Evolutionary conservation across 805 yeast species (phyloP), one percentile per base, ranked within the genome.

Genomic region (Blastobotrys parvus): DNA sequence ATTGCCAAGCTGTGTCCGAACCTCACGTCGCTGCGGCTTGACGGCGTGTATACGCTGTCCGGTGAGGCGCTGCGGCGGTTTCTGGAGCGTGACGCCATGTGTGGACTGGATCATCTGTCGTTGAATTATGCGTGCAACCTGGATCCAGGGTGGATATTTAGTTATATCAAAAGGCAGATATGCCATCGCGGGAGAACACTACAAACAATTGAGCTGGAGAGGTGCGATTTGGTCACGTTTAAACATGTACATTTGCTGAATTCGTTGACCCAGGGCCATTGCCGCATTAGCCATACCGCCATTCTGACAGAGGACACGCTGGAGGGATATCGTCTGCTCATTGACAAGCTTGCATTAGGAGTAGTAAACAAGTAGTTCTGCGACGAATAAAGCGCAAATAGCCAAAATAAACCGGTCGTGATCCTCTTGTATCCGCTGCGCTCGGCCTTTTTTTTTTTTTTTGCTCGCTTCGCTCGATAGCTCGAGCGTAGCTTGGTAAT

Each of bases 261-360:
- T 7, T 35, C 39, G 17, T 17, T 42, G 17, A 38, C 40, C 19
- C 31, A 21, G 7, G 29, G 41, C 15, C 17, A 38, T 18, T 40
- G 46, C 42, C 20, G 25, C 13, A 47, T 49, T 15, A 16, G 19
- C n/a, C 53, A 49, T 35, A 41, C 49, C 7, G 50, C 53, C 5
- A 37, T 45, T 15, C 45, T 49, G 8, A 46, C 39, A 16, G 53
- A 49, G n/a, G 47, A 49, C 35, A 47, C 49, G 16, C 39, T 43
- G 6, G 49, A 47, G 21, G 51, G 49, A 13, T 49, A 49, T 38
- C 42, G 39, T 16, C 21, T 19, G 31, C 44, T 49, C 10, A 43
- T 49, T 31, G 49, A 45, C 13, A 27, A 30, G 30, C 42, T 17
- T 46, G 40, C 46, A 23, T 5, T 13, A 35, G 18, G 30, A 10